Evolutionary conservation across 2,329 filamentous ascomycete genomes (phyloP).

Genomic region (Alternaria brassicicola): DNA sequence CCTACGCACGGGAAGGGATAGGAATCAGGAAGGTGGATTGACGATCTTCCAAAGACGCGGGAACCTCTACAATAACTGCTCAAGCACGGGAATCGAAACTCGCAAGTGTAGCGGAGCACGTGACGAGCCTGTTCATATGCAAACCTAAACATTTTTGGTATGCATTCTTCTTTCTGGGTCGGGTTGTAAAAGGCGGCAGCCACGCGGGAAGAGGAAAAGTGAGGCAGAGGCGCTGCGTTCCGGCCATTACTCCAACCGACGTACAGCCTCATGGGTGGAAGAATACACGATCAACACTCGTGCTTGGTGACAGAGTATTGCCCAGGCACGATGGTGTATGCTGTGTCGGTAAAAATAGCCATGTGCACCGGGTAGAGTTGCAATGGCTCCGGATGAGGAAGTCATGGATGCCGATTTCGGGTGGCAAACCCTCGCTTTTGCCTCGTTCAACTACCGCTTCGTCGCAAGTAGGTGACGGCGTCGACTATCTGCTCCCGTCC

Average conservation of each 20-base stretch:
- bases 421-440: conserved; percentile 25
- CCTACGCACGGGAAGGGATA: not conserved
- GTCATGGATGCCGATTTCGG: conserved; percentile 16
- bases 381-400: conserved; percentile 18
- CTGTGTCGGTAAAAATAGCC: conserved; percentile 4
- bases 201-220: not conserved
- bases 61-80: not conserved
- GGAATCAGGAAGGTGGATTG: not conserved
- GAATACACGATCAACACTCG: not conserved
- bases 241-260: conserved; percentile 3
- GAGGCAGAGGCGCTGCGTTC: not conserved
- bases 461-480: not conserved
- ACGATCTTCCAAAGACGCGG: not conserved
- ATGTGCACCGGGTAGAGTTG: conserved; percentile 4
- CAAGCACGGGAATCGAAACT: not conserved
- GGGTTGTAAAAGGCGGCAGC: not conserved
- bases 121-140: not conserved
- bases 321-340: not conserved
- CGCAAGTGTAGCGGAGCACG: not conserved
- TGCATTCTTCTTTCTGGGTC: not conserved
- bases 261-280: not conserved
- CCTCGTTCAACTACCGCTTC: conserved; percentile 13
- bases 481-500: conserved; percentile 9
- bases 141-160: not conserved
- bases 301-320: not conserved